Conservation (phyloP, 768 basidiomycete species). For the Calocera cornea region DNA sequence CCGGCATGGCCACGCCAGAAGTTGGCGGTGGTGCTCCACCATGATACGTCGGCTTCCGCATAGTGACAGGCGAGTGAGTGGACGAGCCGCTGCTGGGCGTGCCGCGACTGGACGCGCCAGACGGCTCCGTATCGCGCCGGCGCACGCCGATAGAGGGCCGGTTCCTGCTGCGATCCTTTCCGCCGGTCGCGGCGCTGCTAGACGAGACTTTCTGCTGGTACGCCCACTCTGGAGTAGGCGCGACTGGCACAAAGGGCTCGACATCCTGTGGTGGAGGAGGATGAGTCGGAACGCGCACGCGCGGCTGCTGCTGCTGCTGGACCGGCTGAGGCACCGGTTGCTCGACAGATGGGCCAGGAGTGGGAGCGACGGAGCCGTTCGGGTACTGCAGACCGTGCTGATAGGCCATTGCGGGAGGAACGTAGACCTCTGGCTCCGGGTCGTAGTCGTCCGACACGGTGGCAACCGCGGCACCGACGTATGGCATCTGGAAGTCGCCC, state of each 20-base stretch:
- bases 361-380: background rate
- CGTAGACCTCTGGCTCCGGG: background rate
- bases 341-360: background rate
- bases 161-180: background rate
- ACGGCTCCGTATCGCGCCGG: background rate
- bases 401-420: background rate
- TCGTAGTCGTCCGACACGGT: slow-evolving; percentile 14
- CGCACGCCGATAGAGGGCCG: background rate
- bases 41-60: background rate
- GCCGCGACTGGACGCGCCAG: background rate
- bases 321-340: background rate
- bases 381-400: background rate
- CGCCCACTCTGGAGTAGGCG: background rate
- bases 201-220: background rate
- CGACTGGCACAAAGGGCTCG: background rate
- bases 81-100: background rate
- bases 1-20: background rate
- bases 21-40: background rate
- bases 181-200: background rate
- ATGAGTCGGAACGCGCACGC: background rate
- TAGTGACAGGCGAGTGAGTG: background rate
- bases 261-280: background rate
- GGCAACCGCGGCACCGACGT: slow-evolving; percentile 28
- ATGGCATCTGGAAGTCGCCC: slow-evolving; percentile 33
- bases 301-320: background rate